Base-by-base conservation (phyloP, 2,329 filamentous ascomycete species). In the Neocucurbitaria cava region DNA sequence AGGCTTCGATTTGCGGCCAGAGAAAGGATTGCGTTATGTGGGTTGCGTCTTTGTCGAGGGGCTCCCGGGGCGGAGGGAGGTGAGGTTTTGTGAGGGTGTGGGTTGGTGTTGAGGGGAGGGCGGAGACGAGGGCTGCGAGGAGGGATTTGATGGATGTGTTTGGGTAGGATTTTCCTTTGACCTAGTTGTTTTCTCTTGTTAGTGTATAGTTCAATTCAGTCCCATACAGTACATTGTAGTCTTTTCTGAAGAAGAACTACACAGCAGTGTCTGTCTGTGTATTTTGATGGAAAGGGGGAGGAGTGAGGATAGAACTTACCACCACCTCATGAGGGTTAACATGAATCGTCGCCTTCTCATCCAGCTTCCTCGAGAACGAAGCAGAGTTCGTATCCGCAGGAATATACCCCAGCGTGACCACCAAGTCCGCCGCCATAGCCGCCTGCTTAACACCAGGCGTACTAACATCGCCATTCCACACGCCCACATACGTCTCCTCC, bases 371-470 rank as follows among this genome's bases (percentile, higher is more conserved):
- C 4, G 76, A 74, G 62, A 79, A 80, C 15, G 69, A 71, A 0
- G 75, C 77, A 0, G 76, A 72, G 50, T 80, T 81, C 7, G 77
- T 79, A 48, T 80, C 78, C 9, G 71, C 68, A 7, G 76, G 74
- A 9, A 80, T 59, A 35, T 73, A 74, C 2, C 78, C 78, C 3
- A 80, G 46, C 1, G 75, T 68, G 15, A 80, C 56, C 0, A 77
- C 63, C 7, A 77, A 46, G 47, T 81, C 78, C 24, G 69, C 69
- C 0, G 59, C 53, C 45, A 73, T 67, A 13, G 77, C 72, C 3
- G 68, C 75, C 28, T 73, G 67, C 5, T 69, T 62, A 1, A 79
- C 65, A 17, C 77, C 78, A 0, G 75, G 73, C 0, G 64, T 62
- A 11, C 74, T 71, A 6, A 76, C 58, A n/a, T 64, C 61, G 10